phyloP scores from a whole-genome alignment of 306 rosid genomes.

The Vachellia pachyceras region DNA sequence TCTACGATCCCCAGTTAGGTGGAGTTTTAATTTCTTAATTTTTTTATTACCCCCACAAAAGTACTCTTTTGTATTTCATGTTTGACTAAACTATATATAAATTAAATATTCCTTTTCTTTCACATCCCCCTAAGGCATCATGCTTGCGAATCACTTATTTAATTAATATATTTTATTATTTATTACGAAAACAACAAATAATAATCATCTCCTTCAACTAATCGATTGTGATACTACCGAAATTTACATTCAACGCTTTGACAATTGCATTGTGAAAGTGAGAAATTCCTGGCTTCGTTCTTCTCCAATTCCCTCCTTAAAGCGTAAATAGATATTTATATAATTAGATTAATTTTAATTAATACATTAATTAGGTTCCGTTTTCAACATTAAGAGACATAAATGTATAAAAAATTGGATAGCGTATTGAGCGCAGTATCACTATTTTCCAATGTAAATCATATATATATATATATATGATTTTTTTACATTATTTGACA shows the following conservation, averaged over 20 bases:
- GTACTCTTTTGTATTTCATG: not conserved
- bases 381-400: not conserved
- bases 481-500: constrained; percentile 5
- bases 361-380: too few relatives aligned
- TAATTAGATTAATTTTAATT: not conserved
- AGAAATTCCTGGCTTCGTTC: not conserved
- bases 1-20: constrained; percentile 2
- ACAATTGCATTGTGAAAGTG: not conserved
- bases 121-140: not conserved
- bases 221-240: not conserved
- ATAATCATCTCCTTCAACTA: not conserved
- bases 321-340: not conserved
- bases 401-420: not conserved
- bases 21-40: not conserved
- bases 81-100: not conserved
- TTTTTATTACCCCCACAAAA: not conserved
- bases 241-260: not conserved
- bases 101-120: not conserved
- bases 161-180: not conserved
- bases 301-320: not conserved
- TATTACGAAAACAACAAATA: not conserved
- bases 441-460: not conserved
- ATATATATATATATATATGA: too few relatives aligned
- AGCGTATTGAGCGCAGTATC: not conserved
- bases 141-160: not conserved